phyloP scores from a whole-genome alignment of 257 asterid genomes.

The Ocimum tenuiflorum region DNA sequence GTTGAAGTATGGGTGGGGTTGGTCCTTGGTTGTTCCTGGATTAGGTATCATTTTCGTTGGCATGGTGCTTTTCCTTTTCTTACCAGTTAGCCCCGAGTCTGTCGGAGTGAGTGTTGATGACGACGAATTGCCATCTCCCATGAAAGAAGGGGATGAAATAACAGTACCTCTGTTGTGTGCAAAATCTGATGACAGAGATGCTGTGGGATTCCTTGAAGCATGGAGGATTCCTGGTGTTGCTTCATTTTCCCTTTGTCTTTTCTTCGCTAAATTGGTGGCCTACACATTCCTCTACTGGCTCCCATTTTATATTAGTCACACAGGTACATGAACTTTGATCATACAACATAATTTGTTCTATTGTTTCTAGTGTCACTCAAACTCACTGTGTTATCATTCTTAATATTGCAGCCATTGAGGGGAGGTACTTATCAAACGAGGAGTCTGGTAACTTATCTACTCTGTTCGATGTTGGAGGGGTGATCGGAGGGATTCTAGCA shows the following conservation, averaged over 20 bases:
- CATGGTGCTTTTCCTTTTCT: constrained; percentile 50
- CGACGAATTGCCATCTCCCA: constrained; percentile 25
- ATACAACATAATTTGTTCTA: background rate
- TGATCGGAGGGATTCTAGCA: constrained; percentile 82
- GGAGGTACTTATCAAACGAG: constrained; percentile 65
- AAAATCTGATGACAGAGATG: constrained; percentile 30
- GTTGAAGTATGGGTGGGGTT: constrained; percentile 93
- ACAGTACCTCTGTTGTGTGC: constrained; percentile 46
- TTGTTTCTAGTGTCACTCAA: background rate
- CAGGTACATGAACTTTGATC: constrained; percentile 42
- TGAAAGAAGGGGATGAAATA: constrained; percentile 50
- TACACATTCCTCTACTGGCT: constrained; percentile 93
- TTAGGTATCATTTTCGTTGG: constrained; percentile 53
- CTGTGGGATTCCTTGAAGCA: constrained; percentile 81
- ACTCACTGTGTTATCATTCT: constrained; percentile 10
- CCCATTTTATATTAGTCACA: constrained; percentile 91
- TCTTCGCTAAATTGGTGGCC: constrained; percentile 89
- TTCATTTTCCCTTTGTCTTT: constrained; percentile 79
- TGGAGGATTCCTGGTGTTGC: constrained; percentile 97
- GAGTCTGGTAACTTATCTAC: constrained; percentile 85
- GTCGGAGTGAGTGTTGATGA: constrained; percentile 49
- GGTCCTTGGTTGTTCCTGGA: constrained; percentile 88
- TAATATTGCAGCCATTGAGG: constrained; percentile 63
- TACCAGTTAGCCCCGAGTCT: constrained; percentile 69
- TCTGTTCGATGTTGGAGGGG: constrained; percentile 88